Conservation (phyloP, 2,329 filamentous ascomycete genomes). For the Spiromastix sp. region DNA sequence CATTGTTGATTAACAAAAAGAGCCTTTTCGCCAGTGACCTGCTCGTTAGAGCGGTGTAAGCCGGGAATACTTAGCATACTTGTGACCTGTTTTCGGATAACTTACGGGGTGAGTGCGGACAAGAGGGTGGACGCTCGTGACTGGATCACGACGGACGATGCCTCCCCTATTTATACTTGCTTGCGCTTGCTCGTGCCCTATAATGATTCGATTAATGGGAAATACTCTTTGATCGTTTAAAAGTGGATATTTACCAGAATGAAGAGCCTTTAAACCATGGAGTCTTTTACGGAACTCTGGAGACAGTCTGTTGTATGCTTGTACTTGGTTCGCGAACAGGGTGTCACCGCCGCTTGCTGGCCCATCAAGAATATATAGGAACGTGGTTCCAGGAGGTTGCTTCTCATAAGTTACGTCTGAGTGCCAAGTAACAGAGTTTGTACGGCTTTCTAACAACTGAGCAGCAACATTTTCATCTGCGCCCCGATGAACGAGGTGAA, state of each 20-base stretch:
- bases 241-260: conserved; percentile 51
- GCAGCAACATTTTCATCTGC: conserved; percentile 51
- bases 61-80: background rate
- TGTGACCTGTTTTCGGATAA: background rate
- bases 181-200: conserved; percentile 59
- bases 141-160: conserved; percentile 64
- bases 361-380: conserved; percentile 77
- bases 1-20: conserved; percentile 76
- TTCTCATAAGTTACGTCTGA: conserved; percentile 79
- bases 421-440: conserved; percentile 80
- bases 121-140: conserved; percentile 64
- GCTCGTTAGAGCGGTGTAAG: background rate
- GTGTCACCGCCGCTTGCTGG: conserved; percentile 76
- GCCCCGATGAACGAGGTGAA: conserved; percentile 69
- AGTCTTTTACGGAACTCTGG: conserved; percentile 69
- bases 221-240: background rate
- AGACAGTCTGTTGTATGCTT: conserved; percentile 72
- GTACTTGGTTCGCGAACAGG: conserved; percentile 66
- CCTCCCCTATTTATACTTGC: conserved; percentile 56
- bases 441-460: conserved; percentile 57
- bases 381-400: conserved; percentile 83
- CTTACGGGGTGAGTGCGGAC: conserved; percentile 64
- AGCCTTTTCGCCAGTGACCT: conserved; percentile 67
- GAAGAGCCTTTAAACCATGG: conserved; percentile 69
- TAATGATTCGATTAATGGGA: background rate